Conservation (phyloP, 805 yeast species). For the Kazachstania bromeliacearum region DNA sequence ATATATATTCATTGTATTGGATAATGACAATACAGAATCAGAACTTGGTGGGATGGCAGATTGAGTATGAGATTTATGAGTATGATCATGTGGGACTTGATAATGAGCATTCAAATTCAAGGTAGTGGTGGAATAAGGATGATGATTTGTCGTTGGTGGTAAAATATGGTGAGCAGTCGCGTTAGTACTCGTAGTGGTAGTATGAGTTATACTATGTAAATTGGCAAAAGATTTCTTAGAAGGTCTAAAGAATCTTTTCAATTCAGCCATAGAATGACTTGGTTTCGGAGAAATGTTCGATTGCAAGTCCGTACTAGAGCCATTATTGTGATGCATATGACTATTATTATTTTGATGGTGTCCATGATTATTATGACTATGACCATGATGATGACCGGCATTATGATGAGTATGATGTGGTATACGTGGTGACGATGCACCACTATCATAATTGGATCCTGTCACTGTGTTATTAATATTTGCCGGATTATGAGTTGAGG, state of each 20-base stretch:
- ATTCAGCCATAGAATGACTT: conserved; percentile 52
- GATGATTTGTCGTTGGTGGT: conserved; percentile 7
- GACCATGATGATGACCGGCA: conserved; percentile 2
- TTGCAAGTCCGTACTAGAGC: conserved; percentile 1
- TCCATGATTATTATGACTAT: conserved; percentile 1
- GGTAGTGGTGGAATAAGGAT: conserved; percentile 11
- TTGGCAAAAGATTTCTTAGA: conserved; percentile 14
- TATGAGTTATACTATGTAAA: conserved; percentile 6
- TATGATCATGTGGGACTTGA: conserved; percentile 4
- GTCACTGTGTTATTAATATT: background rate
- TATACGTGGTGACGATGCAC: background rate
- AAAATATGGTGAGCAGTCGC: background rate
- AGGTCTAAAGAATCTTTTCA: conserved; percentile 65
- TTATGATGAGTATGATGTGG: conserved; percentile 3
- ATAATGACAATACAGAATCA: conserved; percentile 26
- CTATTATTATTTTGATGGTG: background rate
- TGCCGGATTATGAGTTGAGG: conserved; percentile 6
- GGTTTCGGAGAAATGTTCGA: conserved; percentile 16
- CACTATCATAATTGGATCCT: background rate
- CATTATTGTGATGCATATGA: conserved; percentile 1
- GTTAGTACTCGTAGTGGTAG: conserved; percentile 4
- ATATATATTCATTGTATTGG: conserved; percentile 31
- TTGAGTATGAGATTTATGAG: conserved; percentile 20
- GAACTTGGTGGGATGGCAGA: conserved; percentile 31
- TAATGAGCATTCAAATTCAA: conserved; percentile 11